phyloP scores from a whole-genome alignment of 1,284 basidiomycete genomes.

The Trametes pubescens region DNA sequence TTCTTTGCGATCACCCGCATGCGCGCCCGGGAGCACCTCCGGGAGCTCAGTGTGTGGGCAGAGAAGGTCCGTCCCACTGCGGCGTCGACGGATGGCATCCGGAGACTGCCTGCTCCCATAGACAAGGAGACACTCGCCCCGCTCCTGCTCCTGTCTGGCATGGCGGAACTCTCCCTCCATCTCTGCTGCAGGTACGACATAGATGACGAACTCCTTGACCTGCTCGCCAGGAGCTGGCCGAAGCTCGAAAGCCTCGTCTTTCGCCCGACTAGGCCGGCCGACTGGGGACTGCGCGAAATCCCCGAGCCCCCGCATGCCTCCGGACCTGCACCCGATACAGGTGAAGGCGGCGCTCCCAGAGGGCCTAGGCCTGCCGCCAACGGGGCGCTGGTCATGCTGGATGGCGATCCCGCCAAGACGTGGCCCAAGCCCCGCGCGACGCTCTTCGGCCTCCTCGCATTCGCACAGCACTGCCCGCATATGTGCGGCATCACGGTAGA shows the following conservation, averaged over 20 bases:
- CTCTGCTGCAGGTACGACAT: constrained; percentile 15
- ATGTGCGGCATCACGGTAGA: neutral
- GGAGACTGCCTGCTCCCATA: neutral
- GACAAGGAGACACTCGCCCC: neutral
- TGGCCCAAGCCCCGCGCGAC: neutral
- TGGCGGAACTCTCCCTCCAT: constrained; percentile 8
- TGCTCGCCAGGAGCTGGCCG: constrained; percentile 6
- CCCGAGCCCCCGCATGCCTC: no score
- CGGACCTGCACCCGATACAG: no score
- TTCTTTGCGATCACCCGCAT: neutral
- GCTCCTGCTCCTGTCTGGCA: neutral
- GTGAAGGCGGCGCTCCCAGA: no score
- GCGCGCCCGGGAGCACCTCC: neutral
- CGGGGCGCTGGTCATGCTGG: no score
- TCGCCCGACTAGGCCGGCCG: neutral
- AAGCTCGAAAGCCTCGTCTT: constrained; percentile 6
- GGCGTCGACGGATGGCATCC: neutral
- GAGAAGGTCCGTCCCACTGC: constrained; percentile 3
- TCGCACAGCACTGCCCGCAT: neutral
- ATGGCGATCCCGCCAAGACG: neutral
- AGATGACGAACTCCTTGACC: constrained; percentile 6
- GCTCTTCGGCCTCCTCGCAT: neutral
- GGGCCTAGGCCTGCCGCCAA: no score
- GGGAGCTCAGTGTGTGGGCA: neutral
- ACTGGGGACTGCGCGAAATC: no score